Conservation (phyloP, 139 green algal genomes). For the Nannochloris sp. region DNA sequence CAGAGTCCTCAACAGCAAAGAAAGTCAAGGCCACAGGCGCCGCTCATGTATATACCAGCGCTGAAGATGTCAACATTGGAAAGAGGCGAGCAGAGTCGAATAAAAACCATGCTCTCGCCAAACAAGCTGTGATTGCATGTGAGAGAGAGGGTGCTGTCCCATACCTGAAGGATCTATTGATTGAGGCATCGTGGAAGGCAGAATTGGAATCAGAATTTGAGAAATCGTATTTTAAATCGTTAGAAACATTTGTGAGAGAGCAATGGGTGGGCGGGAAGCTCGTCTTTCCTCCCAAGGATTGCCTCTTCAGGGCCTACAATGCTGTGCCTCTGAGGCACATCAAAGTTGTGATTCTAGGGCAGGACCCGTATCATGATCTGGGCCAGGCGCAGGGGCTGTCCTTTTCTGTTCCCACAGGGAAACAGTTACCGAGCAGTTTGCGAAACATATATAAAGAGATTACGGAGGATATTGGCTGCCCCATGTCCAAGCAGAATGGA, state of each 20-base stretch:
- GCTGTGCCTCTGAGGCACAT: constrained; percentile 43
- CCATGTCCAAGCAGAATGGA: constrained; percentile 43
- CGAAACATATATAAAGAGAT: constrained; percentile 87
- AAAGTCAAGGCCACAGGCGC: too few relatives aligned
- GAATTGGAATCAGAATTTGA: constrained; percentile 37
- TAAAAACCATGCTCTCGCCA: constrained; percentile 24
- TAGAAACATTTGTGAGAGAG: constrained; percentile 50
- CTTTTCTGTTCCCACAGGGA: constrained; percentile 81
- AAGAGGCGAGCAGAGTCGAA: constrained; percentile 7
- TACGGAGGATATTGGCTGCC: constrained; percentile 47
- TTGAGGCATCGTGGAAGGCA: constrained; percentile 45
- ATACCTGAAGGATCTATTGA: constrained; percentile 41
- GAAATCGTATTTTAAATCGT: constrained; percentile 37
- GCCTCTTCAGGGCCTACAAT: constrained; percentile 76
- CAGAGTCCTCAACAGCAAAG: too few relatives aligned
- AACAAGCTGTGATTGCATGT: constrained; percentile 15
- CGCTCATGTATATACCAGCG: too few relatives aligned
- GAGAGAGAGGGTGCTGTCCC: constrained; percentile 15
- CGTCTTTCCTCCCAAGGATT: constrained; percentile 65
- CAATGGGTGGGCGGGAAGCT: constrained; percentile 48
- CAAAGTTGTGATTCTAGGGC: constrained; percentile 78
- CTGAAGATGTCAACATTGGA: too few relatives aligned
- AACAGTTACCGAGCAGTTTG: constrained; percentile 52
- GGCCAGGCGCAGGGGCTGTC: constrained; percentile 89
- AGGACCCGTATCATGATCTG: constrained; percentile 89